Evolutionary conservation across 2,329 filamentous ascomycete genomes (phyloP).

Genomic region (Pestalotiopsis sp.): DNA sequence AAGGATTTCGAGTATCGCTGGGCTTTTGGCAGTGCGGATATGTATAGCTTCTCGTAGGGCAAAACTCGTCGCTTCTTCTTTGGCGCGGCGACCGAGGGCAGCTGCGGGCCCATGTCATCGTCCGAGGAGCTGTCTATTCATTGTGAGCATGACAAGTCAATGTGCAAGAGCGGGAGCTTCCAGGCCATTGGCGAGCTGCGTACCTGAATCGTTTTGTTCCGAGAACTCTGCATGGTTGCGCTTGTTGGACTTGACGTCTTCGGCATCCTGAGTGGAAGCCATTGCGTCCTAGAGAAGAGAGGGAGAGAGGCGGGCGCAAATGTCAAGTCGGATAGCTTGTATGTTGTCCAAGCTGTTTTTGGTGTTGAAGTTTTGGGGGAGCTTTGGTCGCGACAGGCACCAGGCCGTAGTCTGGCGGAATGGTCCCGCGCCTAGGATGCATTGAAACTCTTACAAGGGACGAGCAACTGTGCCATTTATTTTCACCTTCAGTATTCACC

Average conservation of each 20-base stretch:
- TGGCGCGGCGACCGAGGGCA: conserved; percentile 76
- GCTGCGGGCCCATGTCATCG: conserved; percentile 87
- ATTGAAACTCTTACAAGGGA: not conserved
- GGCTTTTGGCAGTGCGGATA: conserved; percentile 83
- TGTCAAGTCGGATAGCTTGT: not conserved
- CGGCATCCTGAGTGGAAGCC: conserved; percentile 22
- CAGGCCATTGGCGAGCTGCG: conserved; percentile 11
- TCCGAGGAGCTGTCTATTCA: conserved; percentile 66
- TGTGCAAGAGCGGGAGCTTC: not conserved
- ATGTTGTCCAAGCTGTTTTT: not conserved
- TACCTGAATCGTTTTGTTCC: conserved; percentile 27
- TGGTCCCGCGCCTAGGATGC: not conserved
- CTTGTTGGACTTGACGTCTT: conserved; percentile 27
- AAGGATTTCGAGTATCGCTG: conserved; percentile 89
- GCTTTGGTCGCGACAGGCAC: not conserved
- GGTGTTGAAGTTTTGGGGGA: conserved; percentile 8
- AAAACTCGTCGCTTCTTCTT: conserved; percentile 92
- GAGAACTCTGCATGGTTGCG: conserved; percentile 32
- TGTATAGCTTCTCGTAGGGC: conserved; percentile 92
- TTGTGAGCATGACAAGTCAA: not conserved
- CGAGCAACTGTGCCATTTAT: not conserved
- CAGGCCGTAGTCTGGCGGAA: not conserved
- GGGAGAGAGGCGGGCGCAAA: not conserved
- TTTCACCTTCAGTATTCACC: no score
- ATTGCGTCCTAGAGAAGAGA: conserved; percentile 16